A percentile compares a stretch with the other conserved stretches of the same genome.
Conservation (phyloP, 1,139 yeast species). For the Pichia sp. region DNA sequence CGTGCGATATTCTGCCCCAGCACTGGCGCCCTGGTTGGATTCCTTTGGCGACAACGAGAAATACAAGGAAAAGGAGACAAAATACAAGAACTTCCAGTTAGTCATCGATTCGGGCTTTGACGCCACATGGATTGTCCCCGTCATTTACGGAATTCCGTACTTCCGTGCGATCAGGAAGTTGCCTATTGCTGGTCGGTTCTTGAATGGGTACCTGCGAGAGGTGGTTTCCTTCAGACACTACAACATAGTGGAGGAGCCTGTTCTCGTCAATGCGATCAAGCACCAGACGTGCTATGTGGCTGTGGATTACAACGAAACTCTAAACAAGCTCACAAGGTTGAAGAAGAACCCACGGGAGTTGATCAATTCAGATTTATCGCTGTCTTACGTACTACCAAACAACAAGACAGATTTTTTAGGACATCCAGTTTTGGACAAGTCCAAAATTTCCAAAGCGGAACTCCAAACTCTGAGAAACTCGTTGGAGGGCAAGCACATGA, state of each 20-base stretch:
- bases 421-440: constrained; percentile 40
- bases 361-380: constrained; percentile 27
- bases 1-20: constrained; percentile 59
- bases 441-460: constrained; percentile 10
- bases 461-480: constrained; percentile 7
- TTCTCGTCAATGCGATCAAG: constrained; percentile 78
- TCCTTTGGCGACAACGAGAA: constrained; percentile 23
- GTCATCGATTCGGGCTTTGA: constrained; percentile 87
- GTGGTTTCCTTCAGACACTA: constrained; percentile 86
- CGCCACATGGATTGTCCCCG: constrained; percentile 84
- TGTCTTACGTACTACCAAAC: constrained; percentile 83
- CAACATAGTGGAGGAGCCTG: constrained; percentile 88
- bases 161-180: constrained; percentile 74
- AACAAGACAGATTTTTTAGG: constrained; percentile 75
- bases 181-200: constrained; percentile 78
- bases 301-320: constrained; percentile 54
- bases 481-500: constrained; percentile 4
- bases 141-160: constrained; percentile 71
- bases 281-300: constrained; percentile 78
- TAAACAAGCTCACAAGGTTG: constrained; percentile 38
- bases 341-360: constrained; percentile 18
- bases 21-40: constrained; percentile 65
- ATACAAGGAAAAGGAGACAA: not conserved
- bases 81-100: constrained; percentile 55
- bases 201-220: constrained; percentile 80